These are phyloP conservation scores for Avena atlantica DNA, from an alignment of 176 grass and related monocot genomes.

Conservation along the genomic window DNA sequence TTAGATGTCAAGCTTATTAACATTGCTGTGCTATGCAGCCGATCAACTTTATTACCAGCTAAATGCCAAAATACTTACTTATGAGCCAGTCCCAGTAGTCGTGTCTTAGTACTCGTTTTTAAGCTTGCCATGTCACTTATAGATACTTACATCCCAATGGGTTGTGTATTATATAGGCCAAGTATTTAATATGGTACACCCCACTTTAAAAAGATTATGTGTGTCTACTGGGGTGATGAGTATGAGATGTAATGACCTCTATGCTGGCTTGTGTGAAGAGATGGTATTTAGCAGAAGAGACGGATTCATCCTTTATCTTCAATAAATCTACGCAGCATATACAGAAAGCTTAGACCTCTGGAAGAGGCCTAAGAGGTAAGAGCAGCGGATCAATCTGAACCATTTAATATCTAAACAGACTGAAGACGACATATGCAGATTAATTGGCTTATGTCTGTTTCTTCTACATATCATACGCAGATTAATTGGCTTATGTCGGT, in stretches of 20 bases:
- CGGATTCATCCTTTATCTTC: neutral
- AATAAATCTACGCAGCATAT: neutral
- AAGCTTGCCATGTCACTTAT: neutral
- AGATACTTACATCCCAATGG: neutral
- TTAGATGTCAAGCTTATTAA: neutral
- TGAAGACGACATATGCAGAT: neutral
- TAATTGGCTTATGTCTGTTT: neutral
- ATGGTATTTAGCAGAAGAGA: neutral
- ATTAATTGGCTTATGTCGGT: neutral
- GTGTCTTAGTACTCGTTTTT: neutral
- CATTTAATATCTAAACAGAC: neutral
- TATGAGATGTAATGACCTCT: neutral
- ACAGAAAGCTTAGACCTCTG: neutral
- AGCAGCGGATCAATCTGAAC: neutral
- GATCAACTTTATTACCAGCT: neutral
- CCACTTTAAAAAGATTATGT: neutral
- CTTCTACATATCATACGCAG: neutral
- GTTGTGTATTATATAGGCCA: neutral
- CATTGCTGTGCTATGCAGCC: neutral
- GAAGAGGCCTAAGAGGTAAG: neutral
- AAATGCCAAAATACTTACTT: neutral
- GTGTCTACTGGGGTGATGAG: neutral
- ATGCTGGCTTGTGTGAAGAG: neutral
- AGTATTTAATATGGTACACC: neutral
- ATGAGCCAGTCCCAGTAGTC: neutral